Evolutionary conservation across 139 green algal species (phyloP).

Genomic region (Eudorina sp.): DNA sequence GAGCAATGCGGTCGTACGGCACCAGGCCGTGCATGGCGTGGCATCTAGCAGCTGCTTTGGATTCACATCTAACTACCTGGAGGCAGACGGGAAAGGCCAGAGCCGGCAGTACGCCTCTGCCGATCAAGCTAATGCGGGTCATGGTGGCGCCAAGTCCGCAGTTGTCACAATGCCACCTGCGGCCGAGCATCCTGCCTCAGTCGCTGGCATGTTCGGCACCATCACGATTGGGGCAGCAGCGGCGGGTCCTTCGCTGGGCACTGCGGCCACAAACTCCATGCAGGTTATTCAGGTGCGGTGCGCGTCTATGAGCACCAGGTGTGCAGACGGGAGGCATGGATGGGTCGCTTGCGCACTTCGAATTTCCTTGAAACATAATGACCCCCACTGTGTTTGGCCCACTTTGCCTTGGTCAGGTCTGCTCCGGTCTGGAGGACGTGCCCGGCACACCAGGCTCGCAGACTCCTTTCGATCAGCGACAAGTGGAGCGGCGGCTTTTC

Average conservation of each 20-base stretch:
- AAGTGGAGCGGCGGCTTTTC: slow-evolving; percentile 33
- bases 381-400: background rate
- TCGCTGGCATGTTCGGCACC: too few species aligned
- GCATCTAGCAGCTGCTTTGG: background rate
- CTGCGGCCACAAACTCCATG: background rate
- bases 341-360: background rate
- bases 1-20: background rate
- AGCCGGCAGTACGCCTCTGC: too few species aligned
- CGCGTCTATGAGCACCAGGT: background rate
- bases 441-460: background rate
- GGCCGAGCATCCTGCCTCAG: too few species aligned
- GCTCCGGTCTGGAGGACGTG: slow-evolving; percentile 31
- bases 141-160: too few species aligned
- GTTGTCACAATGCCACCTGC: too few species aligned
- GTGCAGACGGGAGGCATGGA: background rate
- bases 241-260: too few species aligned
- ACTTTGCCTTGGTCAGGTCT: slow-evolving; percentile 9
- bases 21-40: background rate
- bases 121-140: too few species aligned
- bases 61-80: background rate
- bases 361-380: background rate
- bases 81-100: background rate
- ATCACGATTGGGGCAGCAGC: too few species aligned
- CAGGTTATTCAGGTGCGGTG: background rate
- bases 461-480: background rate